These are phyloP conservation scores for Rhodofomes roseus DNA, from an alignment of 1,284 basidiomycete genomes.

Conservation along the genomic window DNA sequence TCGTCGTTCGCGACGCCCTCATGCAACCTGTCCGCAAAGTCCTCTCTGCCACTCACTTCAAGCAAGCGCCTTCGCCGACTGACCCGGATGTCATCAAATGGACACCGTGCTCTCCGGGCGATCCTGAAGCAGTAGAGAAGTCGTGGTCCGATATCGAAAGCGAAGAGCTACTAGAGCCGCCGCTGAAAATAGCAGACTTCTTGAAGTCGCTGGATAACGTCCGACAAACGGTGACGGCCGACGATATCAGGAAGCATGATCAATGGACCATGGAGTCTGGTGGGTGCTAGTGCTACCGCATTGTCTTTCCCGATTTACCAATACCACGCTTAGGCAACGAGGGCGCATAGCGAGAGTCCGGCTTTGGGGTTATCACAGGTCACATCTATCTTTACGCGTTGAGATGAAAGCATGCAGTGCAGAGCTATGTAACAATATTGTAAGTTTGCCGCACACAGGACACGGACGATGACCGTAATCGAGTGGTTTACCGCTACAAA, in stretches of 20 bases:
- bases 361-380: neutral
- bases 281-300: slow-evolving; percentile 15
- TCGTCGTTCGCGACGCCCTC: slow-evolving; percentile 93
- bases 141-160: slow-evolving; percentile 90
- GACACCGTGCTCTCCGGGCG: slow-evolving; percentile 97
- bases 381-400: neutral
- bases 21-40: slow-evolving; percentile 99
- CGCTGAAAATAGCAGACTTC: slow-evolving; percentile 80
- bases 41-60: slow-evolving; percentile 94
- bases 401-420: neutral
- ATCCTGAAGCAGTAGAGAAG: slow-evolving; percentile 84
- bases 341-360: slow-evolving; percentile 30
- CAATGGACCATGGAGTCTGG: slow-evolving; percentile 91
- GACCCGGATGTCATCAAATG: slow-evolving; percentile 46
- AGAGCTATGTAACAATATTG: neutral
- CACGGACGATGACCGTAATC: neutral
- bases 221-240: slow-evolving; percentile 85
- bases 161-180: slow-evolving; percentile 88
- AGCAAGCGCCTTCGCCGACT: slow-evolving; percentile 42
- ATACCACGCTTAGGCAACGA: slow-evolving; percentile 34
- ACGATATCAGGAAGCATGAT: slow-evolving; percentile 89
- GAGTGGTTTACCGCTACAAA: neutral
- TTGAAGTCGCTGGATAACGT: slow-evolving; percentile 80
- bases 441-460: neutral
- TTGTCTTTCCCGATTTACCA: neutral